Evolutionary conservation across 192 early-diverging fungal genomes (phyloP).

Genomic region (Gonapodya sp.): DNA sequence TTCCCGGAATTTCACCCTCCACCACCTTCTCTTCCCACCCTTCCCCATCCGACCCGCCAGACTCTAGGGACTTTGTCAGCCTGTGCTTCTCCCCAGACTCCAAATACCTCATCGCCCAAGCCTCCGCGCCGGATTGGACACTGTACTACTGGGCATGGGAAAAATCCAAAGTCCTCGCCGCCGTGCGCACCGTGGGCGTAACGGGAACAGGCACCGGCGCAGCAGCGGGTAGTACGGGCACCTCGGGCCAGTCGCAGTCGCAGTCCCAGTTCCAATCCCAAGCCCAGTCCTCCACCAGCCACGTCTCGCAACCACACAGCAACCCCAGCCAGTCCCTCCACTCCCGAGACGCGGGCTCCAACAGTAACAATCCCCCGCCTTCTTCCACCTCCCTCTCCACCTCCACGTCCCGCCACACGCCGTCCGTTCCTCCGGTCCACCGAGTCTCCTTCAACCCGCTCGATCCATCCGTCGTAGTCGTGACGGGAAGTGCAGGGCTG

Average conservation of each 20-base stretch:
- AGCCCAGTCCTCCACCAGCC: too few species aligned
- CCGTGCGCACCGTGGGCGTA: constrained; percentile 20
- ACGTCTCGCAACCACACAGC: too few species aligned
- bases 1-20: neutral
- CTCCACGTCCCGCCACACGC: neutral
- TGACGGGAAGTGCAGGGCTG: constrained; percentile 44
- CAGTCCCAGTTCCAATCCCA: neutral
- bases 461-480: constrained; percentile 38
- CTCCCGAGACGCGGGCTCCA: neutral
- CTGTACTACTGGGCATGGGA: constrained; percentile 51
- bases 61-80: constrained; percentile 37
- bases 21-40: neutral
- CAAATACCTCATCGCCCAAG: constrained; percentile 44
- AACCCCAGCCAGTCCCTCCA: too few species aligned
- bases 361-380: neutral
- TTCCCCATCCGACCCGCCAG: neutral
- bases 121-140: constrained; percentile 46
- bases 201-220: neutral
- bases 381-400: neutral
- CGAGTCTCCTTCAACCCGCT: constrained; percentile 43
- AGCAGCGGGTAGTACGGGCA: neutral
- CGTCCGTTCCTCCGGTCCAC: constrained; percentile 17
- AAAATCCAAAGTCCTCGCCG: constrained; percentile 43
- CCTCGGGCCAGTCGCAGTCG: neutral
- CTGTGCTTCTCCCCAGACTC: constrained; percentile 45